These are phyloP conservation scores for Pythium biforme DNA, from an alignment of 352 stramenopile species.

Conservation along the genomic window DNA sequence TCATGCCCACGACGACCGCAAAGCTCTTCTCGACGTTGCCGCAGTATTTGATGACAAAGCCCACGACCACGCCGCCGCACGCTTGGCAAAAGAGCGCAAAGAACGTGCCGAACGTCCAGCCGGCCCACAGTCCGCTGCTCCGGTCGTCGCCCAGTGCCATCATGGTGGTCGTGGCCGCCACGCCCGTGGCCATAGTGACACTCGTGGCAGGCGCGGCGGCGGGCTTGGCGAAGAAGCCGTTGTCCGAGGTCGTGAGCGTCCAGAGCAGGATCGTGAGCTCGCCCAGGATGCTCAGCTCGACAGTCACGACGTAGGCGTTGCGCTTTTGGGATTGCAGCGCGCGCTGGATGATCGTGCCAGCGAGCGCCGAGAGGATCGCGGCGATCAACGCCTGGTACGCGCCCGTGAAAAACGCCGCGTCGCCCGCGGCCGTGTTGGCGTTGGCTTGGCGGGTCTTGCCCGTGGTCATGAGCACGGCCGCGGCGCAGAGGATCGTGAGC, in stretches of 20 bases:
- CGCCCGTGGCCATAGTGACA: neutral
- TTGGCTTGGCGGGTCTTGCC: slow-evolving; percentile 16
- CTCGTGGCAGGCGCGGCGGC: neutral
- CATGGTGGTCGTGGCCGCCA: slow-evolving; percentile 7
- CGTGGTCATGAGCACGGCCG: slow-evolving; percentile 77
- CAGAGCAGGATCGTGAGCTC: slow-evolving; percentile 58
- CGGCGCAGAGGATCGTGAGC: slow-evolving; percentile 63
- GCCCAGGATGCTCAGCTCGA: slow-evolving; percentile 72
- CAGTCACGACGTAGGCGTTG: slow-evolving; percentile 79
- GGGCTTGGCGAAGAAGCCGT: slow-evolving; percentile 26
- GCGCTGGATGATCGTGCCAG: slow-evolving; percentile 75
- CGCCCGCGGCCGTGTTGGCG: slow-evolving; percentile 15
- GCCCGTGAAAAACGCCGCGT: slow-evolving; percentile 59
- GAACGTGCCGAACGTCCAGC: slow-evolving; percentile 66
- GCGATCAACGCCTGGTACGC: slow-evolving; percentile 73
- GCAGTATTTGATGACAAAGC: slow-evolving; percentile 84
- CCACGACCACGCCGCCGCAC: slow-evolving; percentile 64
- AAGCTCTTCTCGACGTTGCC: slow-evolving; percentile 87
- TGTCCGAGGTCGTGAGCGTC: slow-evolving; percentile 41
- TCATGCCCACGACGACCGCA: slow-evolving; percentile 75
- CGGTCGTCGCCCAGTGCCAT: slow-evolving; percentile 6
- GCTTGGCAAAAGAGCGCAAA: slow-evolving; percentile 73
- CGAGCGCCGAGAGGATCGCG: slow-evolving; percentile 68
- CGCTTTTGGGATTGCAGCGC: slow-evolving; percentile 67
- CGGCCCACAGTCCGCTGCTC: slow-evolving; percentile 46